Conservation (phyloP, 441 rosid genomes). For the Isatis lusitanica region DNA sequence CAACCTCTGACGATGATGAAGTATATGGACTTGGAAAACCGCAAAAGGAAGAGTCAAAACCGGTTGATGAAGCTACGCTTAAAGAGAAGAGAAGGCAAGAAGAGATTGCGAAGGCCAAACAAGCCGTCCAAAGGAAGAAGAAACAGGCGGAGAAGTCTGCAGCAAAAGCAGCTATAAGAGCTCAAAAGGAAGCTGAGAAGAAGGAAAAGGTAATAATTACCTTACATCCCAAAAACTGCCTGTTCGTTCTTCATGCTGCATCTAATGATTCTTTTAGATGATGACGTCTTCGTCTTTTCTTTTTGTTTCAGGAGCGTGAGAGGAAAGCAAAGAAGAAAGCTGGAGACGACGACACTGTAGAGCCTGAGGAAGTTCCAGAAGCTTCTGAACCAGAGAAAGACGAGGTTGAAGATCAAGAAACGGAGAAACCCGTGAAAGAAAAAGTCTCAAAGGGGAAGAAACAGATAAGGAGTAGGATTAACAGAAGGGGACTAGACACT, state of each 20-base stretch:
- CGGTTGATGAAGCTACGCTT: slow-evolving; percentile 55
- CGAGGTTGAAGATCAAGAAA: slow-evolving; percentile 41
- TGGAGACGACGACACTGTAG: not conserved
- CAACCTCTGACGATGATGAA: slow-evolving; percentile 20
- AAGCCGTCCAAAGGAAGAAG: slow-evolving; percentile 85
- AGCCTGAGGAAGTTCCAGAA: slow-evolving; percentile 28
- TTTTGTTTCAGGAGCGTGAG: slow-evolving; percentile 65
- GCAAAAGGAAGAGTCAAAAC: slow-evolving; percentile 36
- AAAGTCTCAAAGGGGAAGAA: slow-evolving; percentile 42
- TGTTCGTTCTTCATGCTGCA: not conserved
- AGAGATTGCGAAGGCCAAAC: slow-evolving; percentile 73
- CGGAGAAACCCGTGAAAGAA: slow-evolving; percentile 43
- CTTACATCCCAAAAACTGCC: not conserved
- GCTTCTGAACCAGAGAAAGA: slow-evolving; percentile 1
- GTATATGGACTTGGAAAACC: slow-evolving; percentile 33
- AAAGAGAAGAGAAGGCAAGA: slow-evolving; percentile 81
- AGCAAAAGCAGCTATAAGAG: slow-evolving; percentile 74
- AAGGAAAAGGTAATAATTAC: slow-evolving; percentile 70
- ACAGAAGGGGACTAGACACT: slow-evolving; percentile 43
- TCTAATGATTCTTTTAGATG: not conserved
- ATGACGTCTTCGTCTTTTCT: not conserved
- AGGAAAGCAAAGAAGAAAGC: slow-evolving; percentile 78
- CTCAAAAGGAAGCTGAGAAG: slow-evolving; percentile 87
- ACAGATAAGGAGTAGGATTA: slow-evolving; percentile 32
- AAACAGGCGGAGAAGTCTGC: slow-evolving; percentile 82